Conservation (phyloP, 2,329 filamentous ascomycete species). For the Alternaria ethzedia region DNA sequence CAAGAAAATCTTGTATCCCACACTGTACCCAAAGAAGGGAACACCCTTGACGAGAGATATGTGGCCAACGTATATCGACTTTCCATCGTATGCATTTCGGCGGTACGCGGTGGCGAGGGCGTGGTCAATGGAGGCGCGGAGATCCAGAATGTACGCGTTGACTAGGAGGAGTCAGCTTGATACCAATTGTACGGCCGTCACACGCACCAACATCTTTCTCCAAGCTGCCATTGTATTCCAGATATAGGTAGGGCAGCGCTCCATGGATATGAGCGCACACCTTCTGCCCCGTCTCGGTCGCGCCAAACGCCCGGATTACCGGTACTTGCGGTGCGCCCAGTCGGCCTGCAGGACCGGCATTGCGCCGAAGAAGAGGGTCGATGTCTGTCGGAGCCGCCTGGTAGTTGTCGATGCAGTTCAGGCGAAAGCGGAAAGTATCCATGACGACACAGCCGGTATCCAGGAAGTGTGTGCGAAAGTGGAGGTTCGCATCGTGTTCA, state of each 20-base stretch:
- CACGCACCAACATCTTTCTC: conserved; percentile 69
- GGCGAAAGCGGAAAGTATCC: conserved; percentile 84
- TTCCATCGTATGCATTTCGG: conserved; percentile 72
- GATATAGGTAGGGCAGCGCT: conserved; percentile 92
- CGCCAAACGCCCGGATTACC: conserved; percentile 87
- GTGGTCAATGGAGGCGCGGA: conserved; percentile 89
- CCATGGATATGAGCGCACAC: conserved; percentile 96
- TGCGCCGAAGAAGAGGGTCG: conserved; percentile 78
- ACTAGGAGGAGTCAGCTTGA: conserved; percentile 58
- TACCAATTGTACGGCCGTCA: not conserved
- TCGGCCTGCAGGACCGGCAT: conserved; percentile 62
- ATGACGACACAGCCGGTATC: conserved; percentile 48
- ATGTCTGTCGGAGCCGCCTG: conserved; percentile 78
- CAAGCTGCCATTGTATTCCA: conserved; percentile 79
- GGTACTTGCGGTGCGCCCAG: conserved; percentile 76
- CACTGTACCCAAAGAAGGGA: conserved; percentile 94
- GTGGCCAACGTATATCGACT: conserved; percentile 80
- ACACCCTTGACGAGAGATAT: conserved; percentile 91
- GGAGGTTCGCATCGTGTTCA: conserved; percentile 20
- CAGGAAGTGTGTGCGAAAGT: not conserved
- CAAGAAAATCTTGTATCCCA: conserved; percentile 88
- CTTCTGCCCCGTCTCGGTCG: conserved; percentile 93
- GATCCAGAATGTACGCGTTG: conserved; percentile 73
- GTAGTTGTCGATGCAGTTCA: conserved; percentile 97
- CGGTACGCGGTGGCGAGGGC: conserved; percentile 86